Percentiles rank a stretch among this genome's conserved stretches.
Conservation (phyloP, 129 eudicot genomes). For the Cynara cardunculus region DNA sequence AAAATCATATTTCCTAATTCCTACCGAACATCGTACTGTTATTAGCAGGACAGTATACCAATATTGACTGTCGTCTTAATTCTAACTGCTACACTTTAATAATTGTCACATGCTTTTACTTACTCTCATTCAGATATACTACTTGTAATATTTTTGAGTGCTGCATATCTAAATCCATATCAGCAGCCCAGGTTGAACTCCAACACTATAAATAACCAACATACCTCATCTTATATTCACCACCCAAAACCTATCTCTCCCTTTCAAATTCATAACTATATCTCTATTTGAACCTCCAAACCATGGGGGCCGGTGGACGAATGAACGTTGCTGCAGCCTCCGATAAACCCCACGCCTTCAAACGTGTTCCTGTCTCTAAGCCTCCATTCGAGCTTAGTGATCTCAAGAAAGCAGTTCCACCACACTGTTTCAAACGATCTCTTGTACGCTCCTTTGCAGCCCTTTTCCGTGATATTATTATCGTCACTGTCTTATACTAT, state of each 20-base stretch:
- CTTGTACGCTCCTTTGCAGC: slow-evolving; percentile 21
- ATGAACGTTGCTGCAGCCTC: neutral
- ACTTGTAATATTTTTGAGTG: neutral
- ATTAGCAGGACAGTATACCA: neutral
- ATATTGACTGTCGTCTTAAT: neutral
- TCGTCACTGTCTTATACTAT: slow-evolving; percentile 19
- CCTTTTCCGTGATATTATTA: slow-evolving; percentile 21
- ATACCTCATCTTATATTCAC: neutral
- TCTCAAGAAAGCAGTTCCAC: slow-evolving; percentile 36
- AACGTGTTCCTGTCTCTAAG: slow-evolving; percentile 25
- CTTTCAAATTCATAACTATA: neutral
- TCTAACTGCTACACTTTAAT: neutral
- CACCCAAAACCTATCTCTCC: neutral
- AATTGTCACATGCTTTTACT: neutral
- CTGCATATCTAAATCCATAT: neutral
- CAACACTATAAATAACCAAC: neutral
- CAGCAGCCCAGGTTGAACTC: neutral
- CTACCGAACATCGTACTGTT: neutral
- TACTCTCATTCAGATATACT: too few species aligned
- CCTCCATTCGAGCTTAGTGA: slow-evolving; percentile 35
- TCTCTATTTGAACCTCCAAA: neutral
- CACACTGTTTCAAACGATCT: slow-evolving; percentile 36
- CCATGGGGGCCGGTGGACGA: slow-evolving; percentile 22
- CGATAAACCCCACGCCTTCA: slow-evolving; percentile 2
- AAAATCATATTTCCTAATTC: too few species aligned